Percentiles rank a stretch among this genome's conserved stretches.
These are phyloP conservation scores for Aureoboletus auriporus DNA, from an alignment of 768 basidiomycete genomes.

Conservation along the genomic window DNA sequence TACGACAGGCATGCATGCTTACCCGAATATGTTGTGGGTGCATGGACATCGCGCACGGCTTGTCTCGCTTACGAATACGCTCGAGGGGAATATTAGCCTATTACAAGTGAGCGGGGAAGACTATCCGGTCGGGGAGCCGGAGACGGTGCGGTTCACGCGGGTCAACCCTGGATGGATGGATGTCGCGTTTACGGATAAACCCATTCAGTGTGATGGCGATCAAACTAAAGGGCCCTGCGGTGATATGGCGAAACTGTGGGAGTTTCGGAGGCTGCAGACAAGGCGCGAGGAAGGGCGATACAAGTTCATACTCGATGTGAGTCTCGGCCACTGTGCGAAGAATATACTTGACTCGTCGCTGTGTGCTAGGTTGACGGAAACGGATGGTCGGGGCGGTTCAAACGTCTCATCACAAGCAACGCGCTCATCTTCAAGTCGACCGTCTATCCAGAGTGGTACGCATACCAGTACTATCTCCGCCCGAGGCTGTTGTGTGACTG, in stretches of 20 bases:
- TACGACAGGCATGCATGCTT: conserved; percentile 60
- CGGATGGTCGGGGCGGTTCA: conserved; percentile 71
- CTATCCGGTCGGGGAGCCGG: conserved; percentile 33
- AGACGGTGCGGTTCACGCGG: conserved; percentile 31
- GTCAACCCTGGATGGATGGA: conserved; percentile 59
- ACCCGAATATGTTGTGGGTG: conserved; percentile 40
- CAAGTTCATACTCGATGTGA: conserved; percentile 58
- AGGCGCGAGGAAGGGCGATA: conserved; percentile 50
- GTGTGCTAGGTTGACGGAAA: conserved; percentile 48
- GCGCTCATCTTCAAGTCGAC: conserved; percentile 66
- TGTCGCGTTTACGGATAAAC: conserved; percentile 49
- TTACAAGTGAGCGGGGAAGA: conserved; percentile 31
- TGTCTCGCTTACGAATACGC: conserved; percentile 39
- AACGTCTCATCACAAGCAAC: conserved; percentile 58
- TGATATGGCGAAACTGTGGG: conserved; percentile 42
- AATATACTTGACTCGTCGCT: no score
- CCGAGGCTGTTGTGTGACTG: neutral
- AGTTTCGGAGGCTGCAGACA: conserved; percentile 44
- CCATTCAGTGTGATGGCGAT: conserved; percentile 37
- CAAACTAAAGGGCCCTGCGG: conserved; percentile 31
- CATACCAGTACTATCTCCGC: neutral
- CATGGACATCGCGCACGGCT: conserved; percentile 48
- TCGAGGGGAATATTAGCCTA: conserved; percentile 37
- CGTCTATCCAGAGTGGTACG: conserved; percentile 70
- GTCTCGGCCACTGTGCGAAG: conserved; percentile 7